These are phyloP conservation scores for Teratosphaeria epicoccoides DNA, from an alignment of 2,329 filamentous ascomycete species.

Conservation along the genomic window DNA sequence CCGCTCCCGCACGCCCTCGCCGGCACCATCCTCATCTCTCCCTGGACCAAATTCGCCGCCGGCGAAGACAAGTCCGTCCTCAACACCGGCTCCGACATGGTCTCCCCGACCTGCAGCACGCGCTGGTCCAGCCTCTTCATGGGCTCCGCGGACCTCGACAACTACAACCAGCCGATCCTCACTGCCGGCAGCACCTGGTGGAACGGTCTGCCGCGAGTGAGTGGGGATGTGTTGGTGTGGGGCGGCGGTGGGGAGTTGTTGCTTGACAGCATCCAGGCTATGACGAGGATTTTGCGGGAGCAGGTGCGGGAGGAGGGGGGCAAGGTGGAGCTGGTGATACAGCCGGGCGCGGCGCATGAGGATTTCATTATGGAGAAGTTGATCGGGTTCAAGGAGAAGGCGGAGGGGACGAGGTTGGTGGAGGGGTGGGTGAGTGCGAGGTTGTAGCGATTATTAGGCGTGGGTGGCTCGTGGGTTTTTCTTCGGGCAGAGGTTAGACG, in stretches of 20 bases:
- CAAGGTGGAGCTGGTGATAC: conserved; percentile 25
- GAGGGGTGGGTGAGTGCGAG: conserved; percentile 30
- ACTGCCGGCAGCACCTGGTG: conserved; percentile 40
- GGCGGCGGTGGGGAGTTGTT: conserved; percentile 47
- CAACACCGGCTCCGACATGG: conserved; percentile 43
- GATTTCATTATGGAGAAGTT: conserved; percentile 33
- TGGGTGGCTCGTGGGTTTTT: too few species aligned
- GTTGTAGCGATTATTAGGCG: too few species aligned
- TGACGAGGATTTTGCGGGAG: conserved; percentile 38
- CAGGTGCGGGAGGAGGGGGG: conserved; percentile 25
- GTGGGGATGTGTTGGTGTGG: conserved; percentile 42
- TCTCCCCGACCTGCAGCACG: conserved; percentile 31
- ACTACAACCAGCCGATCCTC: neutral
- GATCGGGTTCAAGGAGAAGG: conserved; percentile 29
- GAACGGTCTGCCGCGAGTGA: conserved; percentile 32
- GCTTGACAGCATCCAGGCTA: conserved; percentile 44
- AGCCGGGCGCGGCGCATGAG: conserved; percentile 30
- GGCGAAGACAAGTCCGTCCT: conserved; percentile 31
- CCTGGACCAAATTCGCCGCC: conserved; percentile 46
- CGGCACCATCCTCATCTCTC: conserved; percentile 45
- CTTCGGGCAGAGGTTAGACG: too few species aligned
- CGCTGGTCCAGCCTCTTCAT: conserved; percentile 43
- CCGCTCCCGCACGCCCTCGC: conserved; percentile 35
- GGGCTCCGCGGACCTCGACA: conserved; percentile 13
- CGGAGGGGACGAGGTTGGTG: conserved; percentile 26